A percentile compares a stretch with the other conserved stretches of the same genome.
Evolutionary conservation across 106 monocot genomes (phyloP).

Genomic region (Hemerocallis citrina): DNA sequence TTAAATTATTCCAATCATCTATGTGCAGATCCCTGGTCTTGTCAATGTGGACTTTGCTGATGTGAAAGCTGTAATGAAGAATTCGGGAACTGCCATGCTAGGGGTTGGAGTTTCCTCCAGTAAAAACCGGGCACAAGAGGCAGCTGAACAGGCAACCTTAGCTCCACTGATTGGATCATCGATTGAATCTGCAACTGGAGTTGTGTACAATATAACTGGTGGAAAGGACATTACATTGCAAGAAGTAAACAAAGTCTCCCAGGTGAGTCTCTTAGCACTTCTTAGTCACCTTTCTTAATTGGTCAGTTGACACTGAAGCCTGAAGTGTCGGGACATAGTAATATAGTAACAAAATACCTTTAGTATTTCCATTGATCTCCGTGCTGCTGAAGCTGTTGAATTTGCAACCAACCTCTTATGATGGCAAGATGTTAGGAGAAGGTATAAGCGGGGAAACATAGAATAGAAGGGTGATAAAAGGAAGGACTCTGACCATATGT

Average conservation of each 20-base stretch:
- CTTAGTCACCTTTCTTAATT: no score
- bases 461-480: no score
- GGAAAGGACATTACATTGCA: conserved; percentile 96
- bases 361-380: no score
- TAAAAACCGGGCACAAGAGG: conserved; percentile 95
- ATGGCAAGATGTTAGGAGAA: no score
- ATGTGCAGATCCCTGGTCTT: conserved; percentile 90
- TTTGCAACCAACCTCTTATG: no score
- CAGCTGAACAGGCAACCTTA: conserved; percentile 92
- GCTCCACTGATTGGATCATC: conserved; percentile 94
- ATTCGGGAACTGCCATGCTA: conserved; percentile 98
- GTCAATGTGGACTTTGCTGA: conserved; percentile 99
- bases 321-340: no score
- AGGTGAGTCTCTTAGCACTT: conserved; percentile 42
- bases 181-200: conserved; percentile 85
- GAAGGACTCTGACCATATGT: no score
- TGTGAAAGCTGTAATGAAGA: conserved; percentile 97
- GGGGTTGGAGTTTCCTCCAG: conserved; percentile 95
- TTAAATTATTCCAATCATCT: neutral
- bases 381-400: no score
- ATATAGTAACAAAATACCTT: no score
- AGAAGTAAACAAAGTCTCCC: conserved; percentile 96
- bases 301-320: no score
- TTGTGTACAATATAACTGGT: conserved; percentile 97
- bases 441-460: no score